phyloP scores from a whole-genome alignment of 371 early-diverging fungal species.

The Mucor saturninus region DNA sequence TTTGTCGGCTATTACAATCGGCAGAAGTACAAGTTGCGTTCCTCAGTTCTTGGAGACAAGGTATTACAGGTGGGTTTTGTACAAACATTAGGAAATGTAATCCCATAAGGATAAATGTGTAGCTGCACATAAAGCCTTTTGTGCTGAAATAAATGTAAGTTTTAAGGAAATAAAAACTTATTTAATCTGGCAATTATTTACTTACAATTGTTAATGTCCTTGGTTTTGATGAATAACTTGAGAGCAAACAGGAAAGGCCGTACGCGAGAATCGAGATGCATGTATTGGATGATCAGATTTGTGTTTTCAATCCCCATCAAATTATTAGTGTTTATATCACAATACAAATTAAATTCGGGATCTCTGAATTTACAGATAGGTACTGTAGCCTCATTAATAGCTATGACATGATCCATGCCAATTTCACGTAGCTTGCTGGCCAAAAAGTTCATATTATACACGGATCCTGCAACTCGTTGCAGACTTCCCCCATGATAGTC shows the following conservation, averaged over 20 bases:
- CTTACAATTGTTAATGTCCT: conserved; percentile 53
- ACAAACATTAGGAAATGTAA: conserved; percentile 24
- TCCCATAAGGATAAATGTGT: conserved; percentile 23
- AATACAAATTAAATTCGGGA: conserved; percentile 45
- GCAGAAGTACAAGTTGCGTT: background rate
- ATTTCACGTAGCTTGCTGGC: conserved; percentile 11
- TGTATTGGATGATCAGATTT: conserved; percentile 57
- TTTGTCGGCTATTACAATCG: background rate
- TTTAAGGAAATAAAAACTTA: background rate
- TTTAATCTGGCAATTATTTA: too few species aligned
- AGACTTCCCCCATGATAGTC: background rate
- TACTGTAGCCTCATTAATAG: conserved; percentile 48
- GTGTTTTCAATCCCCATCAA: conserved; percentile 63
- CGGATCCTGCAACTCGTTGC: background rate
- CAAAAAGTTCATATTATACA: conserved; percentile 34
- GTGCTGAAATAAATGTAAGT: background rate
- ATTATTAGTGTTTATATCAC: conserved; percentile 64
- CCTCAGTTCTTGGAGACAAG: conserved; percentile 15
- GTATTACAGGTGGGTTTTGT: conserved; percentile 12
- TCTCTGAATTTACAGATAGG: conserved; percentile 75
- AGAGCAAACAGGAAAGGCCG: conserved; percentile 58
- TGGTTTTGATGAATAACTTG: conserved; percentile 56
- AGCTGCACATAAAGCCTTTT: conserved; percentile 19
- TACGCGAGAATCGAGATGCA: conserved; percentile 56
- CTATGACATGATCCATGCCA: conserved; percentile 32